Base-by-base conservation (phyloP, 306 rosid genomes). In the Alnus rubra region DNA sequence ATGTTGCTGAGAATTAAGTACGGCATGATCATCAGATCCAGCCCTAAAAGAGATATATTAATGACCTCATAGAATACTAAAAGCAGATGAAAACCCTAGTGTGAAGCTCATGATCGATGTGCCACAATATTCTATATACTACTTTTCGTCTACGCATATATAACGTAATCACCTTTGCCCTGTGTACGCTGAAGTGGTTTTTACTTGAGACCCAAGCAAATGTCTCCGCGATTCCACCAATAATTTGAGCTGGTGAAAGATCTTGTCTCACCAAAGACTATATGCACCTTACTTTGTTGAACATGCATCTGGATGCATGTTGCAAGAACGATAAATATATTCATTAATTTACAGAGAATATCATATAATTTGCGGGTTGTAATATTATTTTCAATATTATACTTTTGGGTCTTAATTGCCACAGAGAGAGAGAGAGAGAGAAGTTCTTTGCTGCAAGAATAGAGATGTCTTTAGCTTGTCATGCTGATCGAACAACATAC, bases 221-320 rank as follows among this genome's bases (percentile, higher is more conserved):
- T 33, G 70, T 64, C 70, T 15, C 48, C 70, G 13, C 14, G 48
- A 35, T 64, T 16, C 28, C 70, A 35, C 48, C 28, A 64, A 16
- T 33, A 1, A 33, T 35, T 63, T 35, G 70, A 33, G 70, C 48
- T 6, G 28, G 4, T 33, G 70, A 15, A 33, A 64, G 47, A 64
- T 64, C 70, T 15, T 64, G 70, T 35, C n/a, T 64, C 5, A 64
- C 70, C 9, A 5, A 64, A 64, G 33, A 15, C 70, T 64, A 64
- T n/a, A n/a, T 23, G 48, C 0, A 1, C 15, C 70, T 37, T 35
- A 1, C 47, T 13, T 64, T 7, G 11, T 35, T 37, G n/a, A n/a
- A n/a, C n/a, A n/a, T n/a, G n/a, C n/a, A n/a, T n/a, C n/a, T n/a
- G n/a, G n/a, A n/a, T n/a, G n/a, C n/a, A n/a, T n/a, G n/a, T n/a